Conservation (phyloP, 1,284 basidiomycete genomes). For the Marasmius tenuissimus region DNA sequence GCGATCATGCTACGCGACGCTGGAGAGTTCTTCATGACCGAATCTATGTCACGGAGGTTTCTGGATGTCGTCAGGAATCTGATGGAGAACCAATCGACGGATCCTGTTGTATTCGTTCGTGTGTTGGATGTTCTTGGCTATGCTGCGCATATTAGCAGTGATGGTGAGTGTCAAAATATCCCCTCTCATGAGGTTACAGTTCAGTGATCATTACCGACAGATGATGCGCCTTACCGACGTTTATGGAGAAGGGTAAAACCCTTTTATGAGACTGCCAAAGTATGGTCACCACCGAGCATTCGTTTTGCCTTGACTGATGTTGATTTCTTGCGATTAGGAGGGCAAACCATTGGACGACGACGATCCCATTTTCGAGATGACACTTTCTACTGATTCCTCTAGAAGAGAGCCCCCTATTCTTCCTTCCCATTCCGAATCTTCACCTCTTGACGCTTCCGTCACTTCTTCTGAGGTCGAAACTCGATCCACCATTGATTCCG, state of each 20-base stretch:
- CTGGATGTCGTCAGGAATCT: slow-evolving; percentile 72
- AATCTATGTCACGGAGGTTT: slow-evolving; percentile 72
- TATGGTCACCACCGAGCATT: slow-evolving; percentile 19
- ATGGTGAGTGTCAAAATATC: slow-evolving; percentile 28
- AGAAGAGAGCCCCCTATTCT: too few relatives aligned
- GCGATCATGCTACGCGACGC: slow-evolving; percentile 80
- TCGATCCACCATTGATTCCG: too few relatives aligned
- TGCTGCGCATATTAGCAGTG: slow-evolving; percentile 61
- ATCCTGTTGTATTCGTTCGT: slow-evolving; percentile 71
- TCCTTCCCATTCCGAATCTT: too few relatives aligned
- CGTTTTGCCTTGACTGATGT: not conserved
- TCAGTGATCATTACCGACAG: slow-evolving; percentile 20
- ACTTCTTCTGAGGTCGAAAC: too few relatives aligned
- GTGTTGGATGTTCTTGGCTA: slow-evolving; percentile 71
- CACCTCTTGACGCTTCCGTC: too few relatives aligned
- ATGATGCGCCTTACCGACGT: slow-evolving; percentile 53
- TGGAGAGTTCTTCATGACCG: slow-evolving; percentile 60
- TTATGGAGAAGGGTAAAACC: slow-evolving; percentile 73
- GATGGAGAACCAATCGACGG: slow-evolving; percentile 48
- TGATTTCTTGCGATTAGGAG: slow-evolving; percentile 10
- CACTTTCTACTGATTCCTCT: too few relatives aligned
- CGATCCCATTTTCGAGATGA: slow-evolving; percentile 67
- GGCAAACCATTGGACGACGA: slow-evolving; percentile 74
- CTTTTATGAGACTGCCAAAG: slow-evolving; percentile 68
- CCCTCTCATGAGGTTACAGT: not conserved